phyloP scores from a whole-genome alignment of 2,329 filamentous ascomycete species.

The Chaetomiaceae sp. region DNA sequence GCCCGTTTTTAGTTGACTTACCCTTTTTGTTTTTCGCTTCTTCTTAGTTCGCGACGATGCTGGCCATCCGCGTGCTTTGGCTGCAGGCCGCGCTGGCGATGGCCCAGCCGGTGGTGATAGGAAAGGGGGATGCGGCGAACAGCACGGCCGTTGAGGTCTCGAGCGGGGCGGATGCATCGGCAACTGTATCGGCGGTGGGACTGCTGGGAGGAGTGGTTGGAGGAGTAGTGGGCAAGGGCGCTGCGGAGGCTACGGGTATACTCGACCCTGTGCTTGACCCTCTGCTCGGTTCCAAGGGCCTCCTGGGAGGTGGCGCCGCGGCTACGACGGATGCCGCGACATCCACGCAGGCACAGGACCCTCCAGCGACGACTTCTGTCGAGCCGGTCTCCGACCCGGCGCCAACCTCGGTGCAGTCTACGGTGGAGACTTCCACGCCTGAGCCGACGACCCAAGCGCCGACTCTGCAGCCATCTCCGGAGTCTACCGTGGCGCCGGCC shows the following conservation, averaged over 20 bases:
- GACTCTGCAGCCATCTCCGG: neutral
- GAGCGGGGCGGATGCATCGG: neutral
- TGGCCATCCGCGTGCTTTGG: constrained; percentile 20
- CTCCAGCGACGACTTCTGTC: neutral
- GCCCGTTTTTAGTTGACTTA: neutral
- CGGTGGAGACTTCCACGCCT: constrained; percentile 7
- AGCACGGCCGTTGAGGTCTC: constrained; percentile 4
- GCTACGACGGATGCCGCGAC: neutral
- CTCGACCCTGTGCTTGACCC: constrained; percentile 6
- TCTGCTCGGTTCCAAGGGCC: constrained; percentile 5
- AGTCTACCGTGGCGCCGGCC: constrained; percentile 3
- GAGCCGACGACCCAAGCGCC: constrained; percentile 1
- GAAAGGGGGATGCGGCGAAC: neutral
- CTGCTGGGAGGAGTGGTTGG: constrained; percentile 7
- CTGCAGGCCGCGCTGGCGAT: constrained; percentile 17
- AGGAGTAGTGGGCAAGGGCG: neutral
- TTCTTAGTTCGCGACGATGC: constrained; percentile 13
- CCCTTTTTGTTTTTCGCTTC: neutral
- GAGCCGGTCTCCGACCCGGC: constrained; percentile 7
- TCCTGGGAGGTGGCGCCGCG: constrained; percentile 1
- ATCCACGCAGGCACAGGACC: neutral
- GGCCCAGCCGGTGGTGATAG: constrained; percentile 15
- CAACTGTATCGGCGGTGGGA: neutral
- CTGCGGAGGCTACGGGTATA: neutral
- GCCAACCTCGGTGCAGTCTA: constrained; percentile 1